A percentile compares a stretch with the other conserved stretches of the same genome.
Evolutionary conservation across 2,329 filamentous ascomycete genomes (phyloP).

Genomic region (Monilinia polystroma): DNA sequence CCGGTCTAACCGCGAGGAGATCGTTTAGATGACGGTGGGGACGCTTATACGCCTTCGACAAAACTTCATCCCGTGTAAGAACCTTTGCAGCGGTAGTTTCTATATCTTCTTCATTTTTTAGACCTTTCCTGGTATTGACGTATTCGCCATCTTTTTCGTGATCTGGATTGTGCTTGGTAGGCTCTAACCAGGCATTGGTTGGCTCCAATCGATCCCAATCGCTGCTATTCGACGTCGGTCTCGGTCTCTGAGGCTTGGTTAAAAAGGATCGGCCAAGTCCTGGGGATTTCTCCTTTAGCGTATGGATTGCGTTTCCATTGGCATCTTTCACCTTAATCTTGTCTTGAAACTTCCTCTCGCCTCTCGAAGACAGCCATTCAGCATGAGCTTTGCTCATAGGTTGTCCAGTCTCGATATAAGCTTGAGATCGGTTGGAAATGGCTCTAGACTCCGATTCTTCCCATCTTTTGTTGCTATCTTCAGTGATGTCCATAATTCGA

Average conservation of each 20-base stretch:
- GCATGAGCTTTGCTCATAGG: too few relatives aligned
- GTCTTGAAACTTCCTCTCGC: too few relatives aligned
- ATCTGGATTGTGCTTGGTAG: neutral
- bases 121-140: neutral
- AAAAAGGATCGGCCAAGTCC: neutral
- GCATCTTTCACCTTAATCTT: neutral
- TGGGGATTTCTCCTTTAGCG: neutral
- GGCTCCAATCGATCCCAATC: neutral
- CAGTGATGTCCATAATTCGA: too few relatives aligned
- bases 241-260: neutral
- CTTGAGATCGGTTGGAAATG: too few relatives aligned
- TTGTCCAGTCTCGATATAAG: too few relatives aligned
- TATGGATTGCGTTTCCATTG: neutral
- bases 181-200: neutral
- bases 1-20: neutral
- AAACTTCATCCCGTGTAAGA: neutral
- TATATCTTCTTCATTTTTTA: neutral
- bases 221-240: neutral
- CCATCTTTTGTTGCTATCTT: neutral
- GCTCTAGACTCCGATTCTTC: neutral
- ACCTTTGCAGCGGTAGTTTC: neutral
- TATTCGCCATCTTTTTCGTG: neutral
- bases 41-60: neutral
- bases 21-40: constrained; percentile 3
- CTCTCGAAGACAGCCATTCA: too few relatives aligned